Conservation (phyloP, 2,329 filamentous ascomycete species). For the Acrodontium crateriforme region DNA sequence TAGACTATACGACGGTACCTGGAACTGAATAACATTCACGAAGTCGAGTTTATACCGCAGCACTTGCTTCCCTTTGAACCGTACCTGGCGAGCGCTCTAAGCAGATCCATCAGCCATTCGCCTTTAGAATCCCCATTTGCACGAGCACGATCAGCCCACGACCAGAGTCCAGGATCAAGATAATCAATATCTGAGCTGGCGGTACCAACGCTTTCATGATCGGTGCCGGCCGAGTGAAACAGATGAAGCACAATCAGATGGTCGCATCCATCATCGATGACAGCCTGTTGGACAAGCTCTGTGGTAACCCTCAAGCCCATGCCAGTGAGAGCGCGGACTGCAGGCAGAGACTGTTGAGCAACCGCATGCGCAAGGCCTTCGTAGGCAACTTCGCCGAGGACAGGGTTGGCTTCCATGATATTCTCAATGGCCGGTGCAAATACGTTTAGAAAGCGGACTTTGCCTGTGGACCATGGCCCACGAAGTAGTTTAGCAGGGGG, state of each 20-base stretch:
- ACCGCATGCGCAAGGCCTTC: conserved; percentile 18
- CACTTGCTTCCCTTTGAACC: too few species aligned
- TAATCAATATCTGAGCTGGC: conserved; percentile 13
- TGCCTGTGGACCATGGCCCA: conserved; percentile 15
- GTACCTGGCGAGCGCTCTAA: conserved; percentile 9
- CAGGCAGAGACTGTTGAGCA: conserved; percentile 7
- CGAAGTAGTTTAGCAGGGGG: conserved; percentile 13
- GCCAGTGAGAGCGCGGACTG: conserved; percentile 12
- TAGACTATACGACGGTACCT: too few species aligned
- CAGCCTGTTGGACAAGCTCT: conserved; percentile 16
- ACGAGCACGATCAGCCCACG: conserved; percentile 19
- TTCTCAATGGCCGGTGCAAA: conserved; percentile 3
- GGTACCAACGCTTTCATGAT: not conserved
- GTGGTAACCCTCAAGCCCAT: conserved; percentile 13
- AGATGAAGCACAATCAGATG: conserved; percentile 9
- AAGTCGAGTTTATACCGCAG: too few species aligned
- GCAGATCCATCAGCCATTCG: conserved; percentile 16
- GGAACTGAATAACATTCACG: too few species aligned
- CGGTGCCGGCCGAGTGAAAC: conserved; percentile 5
- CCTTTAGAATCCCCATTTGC: conserved; percentile 13
- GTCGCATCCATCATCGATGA: conserved; percentile 21
- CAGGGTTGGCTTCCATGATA: conserved; percentile 5
- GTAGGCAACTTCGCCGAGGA: conserved; percentile 14
- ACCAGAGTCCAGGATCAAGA: conserved; percentile 21
- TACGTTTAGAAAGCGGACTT: conserved; percentile 10